These are phyloP conservation scores for Dioscorea alata DNA, from an alignment of 106 monocot species.

Conservation along the genomic window DNA sequence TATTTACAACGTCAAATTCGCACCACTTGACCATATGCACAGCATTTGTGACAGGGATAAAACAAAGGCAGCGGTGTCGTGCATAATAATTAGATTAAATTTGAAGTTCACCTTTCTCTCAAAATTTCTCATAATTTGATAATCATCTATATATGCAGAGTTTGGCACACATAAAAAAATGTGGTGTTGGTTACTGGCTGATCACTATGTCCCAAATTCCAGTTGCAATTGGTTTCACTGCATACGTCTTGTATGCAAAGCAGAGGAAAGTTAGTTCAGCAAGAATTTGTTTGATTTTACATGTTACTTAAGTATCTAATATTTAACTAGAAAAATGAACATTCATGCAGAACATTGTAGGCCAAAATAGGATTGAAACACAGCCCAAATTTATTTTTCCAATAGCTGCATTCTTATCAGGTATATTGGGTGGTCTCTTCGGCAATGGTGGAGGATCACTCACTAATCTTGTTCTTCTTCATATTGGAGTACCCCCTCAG, in stretches of 20 bases:
- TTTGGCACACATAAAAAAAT: conserved; percentile 31
- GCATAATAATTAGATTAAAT: no score
- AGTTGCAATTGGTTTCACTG: conserved; percentile 48
- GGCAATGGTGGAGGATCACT: conserved; percentile 78
- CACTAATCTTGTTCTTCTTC: conserved; percentile 71
- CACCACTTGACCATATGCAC: no score
- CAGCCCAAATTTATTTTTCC: conserved; percentile 56
- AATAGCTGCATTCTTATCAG: conserved; percentile 44
- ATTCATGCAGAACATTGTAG: conserved; percentile 12
- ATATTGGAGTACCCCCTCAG: conserved; percentile 72
- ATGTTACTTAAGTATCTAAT: no score
- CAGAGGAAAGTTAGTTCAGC: not conserved
- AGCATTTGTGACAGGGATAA: no score
- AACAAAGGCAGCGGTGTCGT: no score
- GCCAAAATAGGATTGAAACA: conserved; percentile 5
- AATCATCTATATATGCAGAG: conserved; percentile 30
- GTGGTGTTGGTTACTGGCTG: conserved; percentile 62
- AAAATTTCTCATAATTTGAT: no score
- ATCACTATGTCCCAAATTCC: conserved; percentile 57
- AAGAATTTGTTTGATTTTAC: no score
- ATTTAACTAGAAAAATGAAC: not conserved
- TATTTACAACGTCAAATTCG: no score
- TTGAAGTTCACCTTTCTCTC: no score
- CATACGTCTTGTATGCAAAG: conserved; percentile 30
- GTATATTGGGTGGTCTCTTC: conserved; percentile 65